Evolutionary conservation across 305 asterid species (phyloP).

Genomic region (Fraxinus latifolia): DNA sequence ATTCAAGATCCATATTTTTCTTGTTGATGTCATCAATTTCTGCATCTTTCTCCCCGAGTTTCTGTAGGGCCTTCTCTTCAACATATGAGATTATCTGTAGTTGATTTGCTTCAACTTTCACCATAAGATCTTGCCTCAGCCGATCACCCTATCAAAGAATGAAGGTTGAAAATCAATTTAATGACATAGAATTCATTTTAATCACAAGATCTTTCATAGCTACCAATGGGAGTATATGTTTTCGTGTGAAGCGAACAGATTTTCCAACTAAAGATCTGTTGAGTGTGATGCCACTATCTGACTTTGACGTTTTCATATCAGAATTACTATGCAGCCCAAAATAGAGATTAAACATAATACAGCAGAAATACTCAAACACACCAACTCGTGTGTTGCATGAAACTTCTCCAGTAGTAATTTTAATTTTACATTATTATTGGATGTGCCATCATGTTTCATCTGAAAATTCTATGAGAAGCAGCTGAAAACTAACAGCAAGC

Average conservation of each 20-base stretch:
- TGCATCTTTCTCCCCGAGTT: slow-evolving; percentile 69
- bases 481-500: neutral
- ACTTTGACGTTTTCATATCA: neutral
- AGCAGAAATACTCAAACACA: neutral
- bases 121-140: slow-evolving; percentile 63
- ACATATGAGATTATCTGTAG: slow-evolving; percentile 72
- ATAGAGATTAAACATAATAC: neutral
- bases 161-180: neutral
- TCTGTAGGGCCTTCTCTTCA: slow-evolving; percentile 68
- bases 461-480: neutral
- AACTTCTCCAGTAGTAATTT: neutral
- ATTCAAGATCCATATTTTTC: slow-evolving; percentile 76
- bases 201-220: neutral
- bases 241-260: neutral
- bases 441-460: neutral
- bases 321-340: neutral
- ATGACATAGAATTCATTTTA: neutral
- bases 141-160: slow-evolving; percentile 63
- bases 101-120: slow-evolving; percentile 72
- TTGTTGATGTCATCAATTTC: slow-evolving; percentile 69
- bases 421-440: neutral
- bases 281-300: neutral
- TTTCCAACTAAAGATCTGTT: neutral
- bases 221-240: neutral
- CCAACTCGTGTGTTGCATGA: neutral